Conservation (phyloP, 257 asterid species). For the Nicotiana tabacum region DNA sequence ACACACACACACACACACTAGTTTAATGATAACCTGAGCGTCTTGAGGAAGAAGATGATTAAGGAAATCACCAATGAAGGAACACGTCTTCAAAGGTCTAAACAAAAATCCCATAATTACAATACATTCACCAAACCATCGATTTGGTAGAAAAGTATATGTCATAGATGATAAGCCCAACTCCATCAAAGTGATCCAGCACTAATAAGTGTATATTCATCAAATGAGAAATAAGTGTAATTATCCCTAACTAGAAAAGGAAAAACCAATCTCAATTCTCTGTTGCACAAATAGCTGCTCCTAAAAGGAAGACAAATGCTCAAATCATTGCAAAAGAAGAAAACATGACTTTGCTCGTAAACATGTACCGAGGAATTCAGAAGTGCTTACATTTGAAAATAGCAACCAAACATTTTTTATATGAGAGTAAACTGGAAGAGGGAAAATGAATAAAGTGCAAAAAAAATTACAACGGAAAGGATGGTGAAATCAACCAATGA, state of each 20-base stretch:
- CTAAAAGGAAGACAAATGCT: not conserved
- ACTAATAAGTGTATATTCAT: not conserved
- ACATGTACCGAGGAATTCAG: not conserved
- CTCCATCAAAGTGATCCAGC: not conserved
- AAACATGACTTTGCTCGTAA: not conserved
- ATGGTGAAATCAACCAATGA: not conserved
- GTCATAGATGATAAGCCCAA: not conserved
- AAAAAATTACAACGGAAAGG: not conserved
- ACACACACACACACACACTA: not conserved
- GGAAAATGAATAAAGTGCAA: not conserved
- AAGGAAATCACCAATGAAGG: not conserved
- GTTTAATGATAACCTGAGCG: not conserved
- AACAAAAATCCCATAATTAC: not conserved
- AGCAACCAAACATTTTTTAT: not conserved
- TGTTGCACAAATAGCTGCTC: not conserved
- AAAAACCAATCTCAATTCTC: not conserved
- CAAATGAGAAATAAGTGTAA: not conserved
- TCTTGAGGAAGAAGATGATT: not conserved
- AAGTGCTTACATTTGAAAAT: not conserved
- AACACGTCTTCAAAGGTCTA: not conserved
- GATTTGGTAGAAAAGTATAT: not conserved
- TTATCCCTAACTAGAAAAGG: not conserved
- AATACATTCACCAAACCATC: not conserved
- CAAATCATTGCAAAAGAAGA: not conserved
- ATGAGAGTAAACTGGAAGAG: not conserved